Evolutionary conservation across 2,329 filamentous ascomycete genomes (phyloP).

Genomic region (Fusarium abutilonis): DNA sequence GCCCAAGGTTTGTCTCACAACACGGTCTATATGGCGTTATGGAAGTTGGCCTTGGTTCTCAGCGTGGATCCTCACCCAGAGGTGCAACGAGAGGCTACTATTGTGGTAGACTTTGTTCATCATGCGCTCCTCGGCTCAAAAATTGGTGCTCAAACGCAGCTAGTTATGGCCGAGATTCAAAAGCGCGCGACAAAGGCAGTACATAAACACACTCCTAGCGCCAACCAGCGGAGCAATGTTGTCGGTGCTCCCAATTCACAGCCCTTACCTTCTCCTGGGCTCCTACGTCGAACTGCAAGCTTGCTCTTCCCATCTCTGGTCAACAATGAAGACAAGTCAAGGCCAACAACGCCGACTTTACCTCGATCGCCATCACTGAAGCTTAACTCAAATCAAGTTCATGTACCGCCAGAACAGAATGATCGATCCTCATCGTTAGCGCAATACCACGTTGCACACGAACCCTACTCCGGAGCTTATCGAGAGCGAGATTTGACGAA

Average conservation of each 20-base stretch:
- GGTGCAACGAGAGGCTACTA: constrained; percentile 83
- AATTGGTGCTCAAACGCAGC: constrained; percentile 75
- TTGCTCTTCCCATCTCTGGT: constrained; percentile 69
- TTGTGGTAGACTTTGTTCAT: constrained; percentile 89
- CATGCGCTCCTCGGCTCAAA: constrained; percentile 80
- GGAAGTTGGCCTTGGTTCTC: constrained; percentile 91
- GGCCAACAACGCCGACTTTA: constrained; percentile 45
- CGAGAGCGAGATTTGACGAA: constrained; percentile 68
- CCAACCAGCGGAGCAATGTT: constrained; percentile 56
- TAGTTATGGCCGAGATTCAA: constrained; percentile 77
- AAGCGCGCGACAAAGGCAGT: constrained; percentile 60
- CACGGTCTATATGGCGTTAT: constrained; percentile 91
- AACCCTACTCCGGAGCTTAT: constrained; percentile 83
- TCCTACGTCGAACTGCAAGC: constrained; percentile 72
- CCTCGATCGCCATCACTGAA: constrained; percentile 50
- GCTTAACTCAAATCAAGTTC: constrained; percentile 54
- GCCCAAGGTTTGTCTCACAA: constrained; percentile 77
- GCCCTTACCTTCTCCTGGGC: constrained; percentile 64
- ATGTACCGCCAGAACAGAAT: constrained; percentile 75
- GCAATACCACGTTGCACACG: constrained; percentile 78
- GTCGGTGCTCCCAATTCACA: constrained; percentile 52
- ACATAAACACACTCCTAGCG: constrained; percentile 55
- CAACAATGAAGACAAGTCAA: constrained; percentile 57
- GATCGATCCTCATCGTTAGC: constrained; percentile 69
- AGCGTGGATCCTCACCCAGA: constrained; percentile 95